Conservation (phyloP, 768 basidiomycete genomes). For the Leccinum imitatum region DNA sequence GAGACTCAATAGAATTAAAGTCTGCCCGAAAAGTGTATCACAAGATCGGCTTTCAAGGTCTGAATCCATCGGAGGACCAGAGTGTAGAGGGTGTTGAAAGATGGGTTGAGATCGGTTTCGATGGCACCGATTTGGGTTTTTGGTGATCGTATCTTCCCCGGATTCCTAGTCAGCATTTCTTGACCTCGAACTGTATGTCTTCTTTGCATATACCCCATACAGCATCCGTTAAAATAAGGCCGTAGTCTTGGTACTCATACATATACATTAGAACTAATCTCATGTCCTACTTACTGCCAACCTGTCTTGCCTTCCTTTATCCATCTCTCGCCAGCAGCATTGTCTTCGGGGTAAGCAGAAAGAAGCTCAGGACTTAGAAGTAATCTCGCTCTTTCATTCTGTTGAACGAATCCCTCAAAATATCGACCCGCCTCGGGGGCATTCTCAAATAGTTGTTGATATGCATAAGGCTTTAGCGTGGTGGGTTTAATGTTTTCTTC, state of each 20-base stretch:
- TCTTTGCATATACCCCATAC: not conserved
- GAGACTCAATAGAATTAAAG: slow-evolving; percentile 33
- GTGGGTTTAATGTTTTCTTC: slow-evolving; percentile 35
- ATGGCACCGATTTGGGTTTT: slow-evolving; percentile 51
- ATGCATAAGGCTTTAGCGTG: slow-evolving; percentile 16
- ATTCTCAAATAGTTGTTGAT: slow-evolving; percentile 25
- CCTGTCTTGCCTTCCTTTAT: slow-evolving; percentile 21
- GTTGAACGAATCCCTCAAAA: slow-evolving; percentile 35
- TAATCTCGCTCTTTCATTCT: slow-evolving; percentile 36
- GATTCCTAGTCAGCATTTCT: not conserved
- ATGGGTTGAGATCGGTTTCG: slow-evolving; percentile 70
- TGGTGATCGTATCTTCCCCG: slow-evolving; percentile 50
- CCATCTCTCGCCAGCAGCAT: slow-evolving; percentile 38
- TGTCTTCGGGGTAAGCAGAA: slow-evolving; percentile 48
- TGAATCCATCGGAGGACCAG: slow-evolving; percentile 30
- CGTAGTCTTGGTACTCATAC: slow-evolving; percentile 7
- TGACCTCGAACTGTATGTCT: not conserved
- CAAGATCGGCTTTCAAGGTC: slow-evolving; percentile 65
- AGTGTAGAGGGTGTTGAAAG: slow-evolving; percentile 44
- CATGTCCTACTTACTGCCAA: slow-evolving; percentile 1
- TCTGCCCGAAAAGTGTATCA: slow-evolving; percentile 59
- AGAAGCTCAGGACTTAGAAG: slow-evolving; percentile 43
- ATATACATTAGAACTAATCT: not conserved
- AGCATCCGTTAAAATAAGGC: not conserved
- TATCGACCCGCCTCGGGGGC: slow-evolving; percentile 33